Evolutionary conservation across 371 early-diverging fungal genomes (phyloP).

Genomic region (Sporodiniella umbellata): DNA sequence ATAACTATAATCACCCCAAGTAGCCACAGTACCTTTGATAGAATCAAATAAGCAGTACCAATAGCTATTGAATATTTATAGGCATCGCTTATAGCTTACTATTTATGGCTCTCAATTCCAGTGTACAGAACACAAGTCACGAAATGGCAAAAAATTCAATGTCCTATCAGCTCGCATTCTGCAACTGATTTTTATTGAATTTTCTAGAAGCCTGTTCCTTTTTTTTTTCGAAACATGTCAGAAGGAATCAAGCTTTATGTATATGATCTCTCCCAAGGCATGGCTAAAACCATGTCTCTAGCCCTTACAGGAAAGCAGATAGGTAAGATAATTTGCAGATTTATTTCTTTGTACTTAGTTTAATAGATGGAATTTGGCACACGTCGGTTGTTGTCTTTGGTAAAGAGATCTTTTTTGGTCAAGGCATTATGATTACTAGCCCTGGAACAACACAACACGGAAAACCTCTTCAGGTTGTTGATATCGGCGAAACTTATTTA

Average conservation of each 20-base stretch:
- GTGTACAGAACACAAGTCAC: too few relatives aligned
- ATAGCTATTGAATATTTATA: too few relatives aligned
- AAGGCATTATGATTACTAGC: constrained; percentile 59
- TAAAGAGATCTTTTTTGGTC: constrained; percentile 83
- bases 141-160: too few relatives aligned
- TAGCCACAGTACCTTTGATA: too few relatives aligned
- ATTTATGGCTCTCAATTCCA: too few relatives aligned
- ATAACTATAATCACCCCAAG: too few relatives aligned
- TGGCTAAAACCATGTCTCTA: constrained; percentile 64
- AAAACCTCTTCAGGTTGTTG: constrained; percentile 62
- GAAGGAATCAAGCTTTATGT: constrained; percentile 64
- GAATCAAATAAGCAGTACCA: too few relatives aligned
- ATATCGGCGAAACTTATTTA: constrained; percentile 81
- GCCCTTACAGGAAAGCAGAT: constrained; percentile 68
- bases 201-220: too few relatives aligned
- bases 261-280: constrained; percentile 78
- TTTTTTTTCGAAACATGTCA: too few relatives aligned
- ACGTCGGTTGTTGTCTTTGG: constrained; percentile 90
- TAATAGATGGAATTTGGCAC: constrained; percentile 83
- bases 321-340: constrained; percentile 26
- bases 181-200: too few relatives aligned
- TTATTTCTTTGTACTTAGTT: not conserved
- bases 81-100: too few relatives aligned
- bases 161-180: too few relatives aligned
- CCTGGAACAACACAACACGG: constrained; percentile 75